These are phyloP conservation scores for Eucalyptus sp. DNA, from an alignment of 345 rosid species.

Conservation along the genomic window DNA sequence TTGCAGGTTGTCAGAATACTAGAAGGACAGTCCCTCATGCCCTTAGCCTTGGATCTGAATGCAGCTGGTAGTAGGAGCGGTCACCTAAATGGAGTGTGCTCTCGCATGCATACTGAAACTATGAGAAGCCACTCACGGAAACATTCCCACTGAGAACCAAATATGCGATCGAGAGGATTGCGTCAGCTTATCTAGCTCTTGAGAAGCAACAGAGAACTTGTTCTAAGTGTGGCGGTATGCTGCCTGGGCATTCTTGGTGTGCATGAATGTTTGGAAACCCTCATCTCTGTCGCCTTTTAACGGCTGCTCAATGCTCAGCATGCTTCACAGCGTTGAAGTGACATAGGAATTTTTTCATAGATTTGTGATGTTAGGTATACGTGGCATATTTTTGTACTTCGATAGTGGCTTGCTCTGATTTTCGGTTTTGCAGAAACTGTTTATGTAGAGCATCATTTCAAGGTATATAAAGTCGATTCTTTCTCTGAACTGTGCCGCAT, in stretches of 20 bases:
- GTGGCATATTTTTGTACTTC: background rate
- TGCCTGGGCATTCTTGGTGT: background rate
- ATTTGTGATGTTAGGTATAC: background rate
- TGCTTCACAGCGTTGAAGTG: background rate
- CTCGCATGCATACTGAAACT: slow-evolving; percentile 5
- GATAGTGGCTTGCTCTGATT: background rate
- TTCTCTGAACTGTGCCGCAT: background rate
- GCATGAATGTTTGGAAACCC: background rate
- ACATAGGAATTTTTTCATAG: background rate
- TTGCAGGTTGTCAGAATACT: slow-evolving; percentile 35
- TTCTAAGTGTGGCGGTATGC: background rate
- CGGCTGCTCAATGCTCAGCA: background rate
- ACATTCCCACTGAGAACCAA: slow-evolving; percentile 27
- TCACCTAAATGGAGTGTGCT: slow-evolving; percentile 30
- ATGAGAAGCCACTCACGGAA: slow-evolving; percentile 31
- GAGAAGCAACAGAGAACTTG: background rate
- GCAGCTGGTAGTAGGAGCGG: slow-evolving; percentile 53
- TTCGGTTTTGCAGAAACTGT: background rate
- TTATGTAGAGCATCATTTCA: background rate
- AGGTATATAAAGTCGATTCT: background rate
- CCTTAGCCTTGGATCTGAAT: slow-evolving; percentile 33
- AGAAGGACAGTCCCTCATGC: slow-evolving; percentile 33
- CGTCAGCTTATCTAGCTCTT: background rate
- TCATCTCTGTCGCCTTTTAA: background rate
- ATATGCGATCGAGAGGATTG: background rate